Conservation (phyloP, 345 rosid genomes). For the Aegle marmelos region DNA sequence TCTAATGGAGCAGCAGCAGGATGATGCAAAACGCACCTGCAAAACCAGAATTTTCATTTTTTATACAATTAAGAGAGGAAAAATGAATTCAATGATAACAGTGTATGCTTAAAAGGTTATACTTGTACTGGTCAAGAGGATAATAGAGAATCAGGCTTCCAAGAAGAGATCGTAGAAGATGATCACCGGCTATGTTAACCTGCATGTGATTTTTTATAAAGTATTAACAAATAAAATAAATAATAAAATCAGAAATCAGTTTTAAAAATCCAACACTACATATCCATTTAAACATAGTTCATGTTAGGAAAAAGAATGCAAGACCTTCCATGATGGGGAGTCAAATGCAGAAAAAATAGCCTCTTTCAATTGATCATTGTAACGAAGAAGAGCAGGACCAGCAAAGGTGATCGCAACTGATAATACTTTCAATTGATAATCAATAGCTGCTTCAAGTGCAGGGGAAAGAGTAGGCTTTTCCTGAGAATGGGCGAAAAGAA, state of each 20-base stretch:
- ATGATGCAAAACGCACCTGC: slow-evolving; percentile 69
- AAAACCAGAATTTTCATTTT: slow-evolving; percentile 26
- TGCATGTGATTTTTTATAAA: slow-evolving; percentile 29
- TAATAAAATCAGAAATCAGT: background rate
- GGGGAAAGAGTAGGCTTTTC: slow-evolving; percentile 82
- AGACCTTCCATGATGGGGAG: slow-evolving; percentile 97
- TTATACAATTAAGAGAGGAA: background rate
- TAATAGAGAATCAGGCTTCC: slow-evolving; percentile 89
- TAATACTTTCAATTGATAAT: slow-evolving; percentile 84
- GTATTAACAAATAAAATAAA: slow-evolving; percentile 1
- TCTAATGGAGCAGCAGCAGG: slow-evolving; percentile 81
- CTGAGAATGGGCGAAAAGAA: slow-evolving; percentile 29
- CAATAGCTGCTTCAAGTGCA: slow-evolving; percentile 91
- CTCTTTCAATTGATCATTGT: slow-evolving; percentile 70
- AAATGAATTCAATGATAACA: slow-evolving; percentile 1
- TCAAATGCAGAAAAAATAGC: slow-evolving; percentile 81
- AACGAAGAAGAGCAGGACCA: slow-evolving; percentile 78
- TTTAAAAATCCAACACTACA: background rate
- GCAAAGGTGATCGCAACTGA: slow-evolving; percentile 89
- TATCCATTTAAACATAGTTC: slow-evolving; percentile 1
- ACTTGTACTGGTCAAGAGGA: slow-evolving; percentile 91
- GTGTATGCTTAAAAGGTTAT: slow-evolving; percentile 20
- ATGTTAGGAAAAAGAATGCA: background rate
- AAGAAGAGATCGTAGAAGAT: slow-evolving; percentile 84
- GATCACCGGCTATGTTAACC: slow-evolving; percentile 97